Evolutionary conservation across 345 rosid species (phyloP).

Genomic region (Linum trigynum): DNA sequence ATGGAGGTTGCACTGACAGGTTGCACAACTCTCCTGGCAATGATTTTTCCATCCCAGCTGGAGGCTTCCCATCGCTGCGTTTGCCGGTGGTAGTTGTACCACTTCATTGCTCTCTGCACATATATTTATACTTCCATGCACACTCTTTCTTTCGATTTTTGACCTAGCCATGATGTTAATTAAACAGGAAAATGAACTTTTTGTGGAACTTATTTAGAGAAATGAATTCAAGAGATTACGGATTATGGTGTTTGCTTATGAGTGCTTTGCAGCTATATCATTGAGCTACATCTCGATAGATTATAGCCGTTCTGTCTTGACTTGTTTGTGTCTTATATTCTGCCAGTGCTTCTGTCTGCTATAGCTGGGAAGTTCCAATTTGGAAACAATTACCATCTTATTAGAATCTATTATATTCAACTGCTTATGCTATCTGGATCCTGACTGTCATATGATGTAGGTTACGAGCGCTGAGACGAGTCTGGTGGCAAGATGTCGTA

Average conservation of each 20-base stretch:
- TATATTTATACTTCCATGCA: background rate
- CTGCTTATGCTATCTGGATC: constrained; percentile 7
- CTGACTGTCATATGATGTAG: constrained; percentile 27
- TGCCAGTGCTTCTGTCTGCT: background rate
- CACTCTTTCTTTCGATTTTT: background rate
- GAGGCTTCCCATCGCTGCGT: constrained; percentile 58
- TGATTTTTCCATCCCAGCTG: constrained; percentile 50
- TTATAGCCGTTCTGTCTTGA: background rate
- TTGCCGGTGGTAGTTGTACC: constrained; percentile 84
- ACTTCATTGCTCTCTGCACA: background rate
- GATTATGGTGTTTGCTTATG: background rate
- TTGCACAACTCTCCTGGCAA: constrained; percentile 24
- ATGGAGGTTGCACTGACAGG: constrained; percentile 48
- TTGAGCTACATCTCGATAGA: background rate
- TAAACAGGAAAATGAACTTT: no score
- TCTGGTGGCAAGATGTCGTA: constrained; percentile 6
- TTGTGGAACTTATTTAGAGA: background rate
- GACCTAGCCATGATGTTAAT: no score
- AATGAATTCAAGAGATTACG: constrained; percentile 6
- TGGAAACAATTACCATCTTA: background rate
- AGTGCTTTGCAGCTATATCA: background rate
- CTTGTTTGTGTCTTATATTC: background rate
- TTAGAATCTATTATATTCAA: background rate
- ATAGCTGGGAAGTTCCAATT: background rate
- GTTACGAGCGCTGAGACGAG: constrained; percentile 73